phyloP scores from a whole-genome alignment of 1,284 basidiomycete genomes.

The Ceratorhiza oryzae-sativae region DNA sequence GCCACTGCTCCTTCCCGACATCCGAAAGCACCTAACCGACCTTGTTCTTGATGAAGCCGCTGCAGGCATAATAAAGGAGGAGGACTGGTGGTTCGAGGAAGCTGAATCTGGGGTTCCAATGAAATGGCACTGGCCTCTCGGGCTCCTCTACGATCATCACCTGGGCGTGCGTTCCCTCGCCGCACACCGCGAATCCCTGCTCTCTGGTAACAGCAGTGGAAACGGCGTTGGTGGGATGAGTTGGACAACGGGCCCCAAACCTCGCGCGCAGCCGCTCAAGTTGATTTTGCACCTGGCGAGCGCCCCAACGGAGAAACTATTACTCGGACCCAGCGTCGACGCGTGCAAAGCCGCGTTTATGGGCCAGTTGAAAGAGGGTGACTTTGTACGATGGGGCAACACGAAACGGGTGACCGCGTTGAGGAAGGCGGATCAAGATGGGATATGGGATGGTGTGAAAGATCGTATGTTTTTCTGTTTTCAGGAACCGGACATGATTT shows the following conservation, averaged over 20 bases:
- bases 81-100: conserved; percentile 93
- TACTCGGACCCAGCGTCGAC: conserved; percentile 79
- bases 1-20: conserved; percentile 85
- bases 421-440: conserved; percentile 88
- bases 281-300: conserved; percentile 85
- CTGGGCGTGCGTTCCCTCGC: conserved; percentile 47
- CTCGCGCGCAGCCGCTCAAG: conserved; percentile 67
- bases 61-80: conserved; percentile 73
- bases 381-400: conserved; percentile 94
- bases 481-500: too few species aligned
- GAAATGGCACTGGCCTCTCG: conserved; percentile 96
- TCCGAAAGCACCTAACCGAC: conserved; percentile 84
- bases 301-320: conserved; percentile 82
- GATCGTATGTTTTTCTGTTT: conserved; percentile 67
- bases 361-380: conserved; percentile 93
- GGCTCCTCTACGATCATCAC: conserved; percentile 87
- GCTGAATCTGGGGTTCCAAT: conserved; percentile 73
- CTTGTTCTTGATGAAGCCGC: conserved; percentile 86
- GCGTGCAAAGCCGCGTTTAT: conserved; percentile 90
- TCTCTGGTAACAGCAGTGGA: background rate
- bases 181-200: conserved; percentile 17
- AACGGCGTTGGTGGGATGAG: background rate
- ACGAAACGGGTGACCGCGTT: conserved; percentile 90
- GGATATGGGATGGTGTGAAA: conserved; percentile 91
- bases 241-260: conserved; percentile 40